phyloP scores from a whole-genome alignment of 192 early-diverging fungal species.

The Chytriomyces confervae region DNA sequence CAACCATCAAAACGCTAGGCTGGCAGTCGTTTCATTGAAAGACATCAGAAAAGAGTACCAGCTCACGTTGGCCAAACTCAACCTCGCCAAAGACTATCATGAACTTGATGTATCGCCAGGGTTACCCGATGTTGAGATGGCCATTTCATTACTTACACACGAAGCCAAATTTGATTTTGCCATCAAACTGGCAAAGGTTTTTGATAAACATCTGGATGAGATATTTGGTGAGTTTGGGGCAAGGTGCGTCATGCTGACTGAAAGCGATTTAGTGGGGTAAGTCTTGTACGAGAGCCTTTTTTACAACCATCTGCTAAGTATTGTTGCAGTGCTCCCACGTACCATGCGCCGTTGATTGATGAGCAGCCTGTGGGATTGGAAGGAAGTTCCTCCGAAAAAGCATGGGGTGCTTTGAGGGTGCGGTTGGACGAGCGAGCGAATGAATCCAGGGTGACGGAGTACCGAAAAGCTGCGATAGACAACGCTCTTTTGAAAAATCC shows the following conservation, averaged over 20 bases:
- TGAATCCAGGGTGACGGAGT: not conserved
- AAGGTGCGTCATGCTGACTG: slow-evolving; percentile 25
- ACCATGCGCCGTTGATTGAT: slow-evolving; percentile 23
- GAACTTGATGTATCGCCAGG: slow-evolving; percentile 4
- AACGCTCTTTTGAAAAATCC: slow-evolving; percentile 26
- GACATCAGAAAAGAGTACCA: slow-evolving; percentile 43
- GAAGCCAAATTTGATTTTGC: slow-evolving; percentile 41
- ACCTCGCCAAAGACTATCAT: slow-evolving; percentile 9
- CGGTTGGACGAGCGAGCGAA: slow-evolving; percentile 30
- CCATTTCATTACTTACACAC: slow-evolving; percentile 30
- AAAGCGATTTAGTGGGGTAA: slow-evolving; percentile 9
- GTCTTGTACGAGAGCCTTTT: not conserved
- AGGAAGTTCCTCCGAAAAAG: slow-evolving; percentile 33
- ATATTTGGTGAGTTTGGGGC: slow-evolving; percentile 38
- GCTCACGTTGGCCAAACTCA: slow-evolving; percentile 41
- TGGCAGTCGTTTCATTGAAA: slow-evolving; percentile 16
- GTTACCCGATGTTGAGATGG: slow-evolving; percentile 27
- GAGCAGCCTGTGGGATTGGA: slow-evolving; percentile 32
- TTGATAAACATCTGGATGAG: slow-evolving; percentile 27
- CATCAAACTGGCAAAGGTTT: slow-evolving; percentile 36
- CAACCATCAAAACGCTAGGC: not conserved
- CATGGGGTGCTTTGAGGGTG: slow-evolving; percentile 41
- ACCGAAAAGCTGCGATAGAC: slow-evolving; percentile 36
- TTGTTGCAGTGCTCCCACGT: not conserved
- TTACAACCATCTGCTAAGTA: not conserved